These are phyloP conservation scores for Fagopyrum esculentum DNA, from an alignment of 148 eudicot genomes.

Conservation along the genomic window DNA sequence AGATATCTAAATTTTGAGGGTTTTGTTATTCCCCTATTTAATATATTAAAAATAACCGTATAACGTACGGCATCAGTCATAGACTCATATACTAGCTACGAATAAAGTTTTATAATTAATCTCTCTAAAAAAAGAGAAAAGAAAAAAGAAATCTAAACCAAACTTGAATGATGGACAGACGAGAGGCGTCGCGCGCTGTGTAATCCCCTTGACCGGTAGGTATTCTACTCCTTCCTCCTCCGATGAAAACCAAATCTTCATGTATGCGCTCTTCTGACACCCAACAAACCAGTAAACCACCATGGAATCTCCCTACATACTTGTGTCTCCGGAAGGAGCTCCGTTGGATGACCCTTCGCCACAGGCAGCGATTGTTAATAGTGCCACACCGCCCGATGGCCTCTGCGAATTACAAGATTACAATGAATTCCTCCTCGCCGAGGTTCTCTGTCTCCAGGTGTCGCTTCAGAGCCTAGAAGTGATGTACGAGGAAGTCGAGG, in stretches of 20 bases:
- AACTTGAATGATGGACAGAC: slow-evolving; percentile 7
- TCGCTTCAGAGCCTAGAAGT: slow-evolving; percentile 17
- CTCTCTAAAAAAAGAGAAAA: too few species aligned
- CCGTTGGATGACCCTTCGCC: background rate
- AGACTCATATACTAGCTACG: too few species aligned
- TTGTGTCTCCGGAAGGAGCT: background rate
- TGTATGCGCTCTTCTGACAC: background rate
- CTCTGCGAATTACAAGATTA: slow-evolving; percentile 16
- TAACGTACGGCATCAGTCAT: too few species aligned
- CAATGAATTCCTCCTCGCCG: slow-evolving; percentile 20
- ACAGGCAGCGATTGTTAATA: slow-evolving; percentile 10
- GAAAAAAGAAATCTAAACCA: too few species aligned
- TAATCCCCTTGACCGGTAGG: slow-evolving; percentile 25
- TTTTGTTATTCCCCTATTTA: too few species aligned
- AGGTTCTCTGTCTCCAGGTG: slow-evolving; percentile 22
- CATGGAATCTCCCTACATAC: slow-evolving; percentile 17
- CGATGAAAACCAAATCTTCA: slow-evolving; percentile 8
- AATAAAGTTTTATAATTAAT: too few species aligned
- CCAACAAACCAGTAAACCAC: slow-evolving; percentile 12
- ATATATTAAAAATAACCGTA: too few species aligned
- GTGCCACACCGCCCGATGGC: background rate
- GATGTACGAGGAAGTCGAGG: slow-evolving; percentile 22
- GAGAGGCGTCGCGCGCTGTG: slow-evolving; percentile 4
- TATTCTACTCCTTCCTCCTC: background rate
- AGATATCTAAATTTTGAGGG: too few species aligned